Conservation (phyloP, 148 eudicot genomes). For the Bassia scoparia region DNA sequence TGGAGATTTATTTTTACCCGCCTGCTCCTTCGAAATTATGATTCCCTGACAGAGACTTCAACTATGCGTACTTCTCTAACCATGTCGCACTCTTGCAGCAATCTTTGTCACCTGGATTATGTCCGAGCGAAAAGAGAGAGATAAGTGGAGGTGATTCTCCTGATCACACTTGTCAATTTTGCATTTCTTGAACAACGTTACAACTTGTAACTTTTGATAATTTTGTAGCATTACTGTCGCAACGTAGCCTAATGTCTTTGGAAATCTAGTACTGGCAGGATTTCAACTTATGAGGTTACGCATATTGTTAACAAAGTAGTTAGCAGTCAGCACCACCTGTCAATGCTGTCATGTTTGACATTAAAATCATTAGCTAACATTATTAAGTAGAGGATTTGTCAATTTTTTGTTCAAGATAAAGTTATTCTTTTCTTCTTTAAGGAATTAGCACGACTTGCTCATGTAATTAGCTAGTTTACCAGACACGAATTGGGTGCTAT, state of each 20-base stretch:
- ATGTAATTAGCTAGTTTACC: too few relatives aligned
- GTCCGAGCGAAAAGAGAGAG: slow-evolving; percentile 92
- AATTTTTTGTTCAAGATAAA: too few relatives aligned
- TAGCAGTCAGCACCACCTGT: slow-evolving; percentile 3
- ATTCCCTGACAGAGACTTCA: slow-evolving; percentile 97
- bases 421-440: too few relatives aligned
- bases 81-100: slow-evolving; percentile 68
- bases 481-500: too few relatives aligned
- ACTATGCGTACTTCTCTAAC: slow-evolving; percentile 82
- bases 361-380: neutral
- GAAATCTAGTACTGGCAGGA: slow-evolving; percentile 25
- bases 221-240: slow-evolving; percentile 29
- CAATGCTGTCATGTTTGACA: neutral
- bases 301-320: slow-evolving; percentile 9
- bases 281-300: slow-evolving; percentile 6
- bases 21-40: slow-evolving; percentile 81
- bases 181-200: slow-evolving; percentile 5
- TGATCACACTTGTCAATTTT: neutral
- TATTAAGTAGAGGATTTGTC: neutral
- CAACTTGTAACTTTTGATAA: slow-evolving; percentile 29
- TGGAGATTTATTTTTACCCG: slow-evolving; percentile 84
- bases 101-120: slow-evolving; percentile 88
- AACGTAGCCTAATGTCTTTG: slow-evolving; percentile 24
- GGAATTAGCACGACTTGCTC: too few relatives aligned
- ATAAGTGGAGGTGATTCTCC: slow-evolving; percentile 76